Conservation (phyloP, 805 yeast species). For the Kodamaea hsintzibuensis region DNA sequence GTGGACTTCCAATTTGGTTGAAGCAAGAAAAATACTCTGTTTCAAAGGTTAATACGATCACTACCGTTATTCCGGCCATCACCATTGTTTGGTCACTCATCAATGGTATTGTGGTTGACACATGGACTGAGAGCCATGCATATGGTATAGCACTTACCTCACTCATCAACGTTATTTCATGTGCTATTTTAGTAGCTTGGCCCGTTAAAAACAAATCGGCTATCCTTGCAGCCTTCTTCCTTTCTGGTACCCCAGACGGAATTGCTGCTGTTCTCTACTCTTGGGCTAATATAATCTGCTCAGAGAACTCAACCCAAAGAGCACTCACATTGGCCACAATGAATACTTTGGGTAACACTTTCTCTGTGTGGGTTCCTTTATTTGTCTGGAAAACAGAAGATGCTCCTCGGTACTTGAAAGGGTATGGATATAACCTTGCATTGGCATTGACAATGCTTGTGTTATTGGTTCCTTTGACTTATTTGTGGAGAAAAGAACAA, state of each 20-base stretch:
- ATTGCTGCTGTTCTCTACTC: slow-evolving; percentile 27
- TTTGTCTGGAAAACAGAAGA: slow-evolving; percentile 27
- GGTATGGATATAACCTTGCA: slow-evolving; percentile 23
- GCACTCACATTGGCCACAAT: slow-evolving; percentile 24
- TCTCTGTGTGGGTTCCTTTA: slow-evolving; percentile 23
- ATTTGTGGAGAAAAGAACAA: slow-evolving; percentile 16
- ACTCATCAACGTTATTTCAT: slow-evolving; percentile 20
- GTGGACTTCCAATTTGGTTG: slow-evolving; percentile 21
- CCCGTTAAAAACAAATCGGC: slow-evolving; percentile 19
- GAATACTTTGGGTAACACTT: slow-evolving; percentile 25
- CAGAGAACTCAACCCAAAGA: slow-evolving; percentile 21
- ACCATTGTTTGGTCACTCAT: slow-evolving; percentile 24
- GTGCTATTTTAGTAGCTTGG: slow-evolving; percentile 25
- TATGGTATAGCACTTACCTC: slow-evolving; percentile 19
- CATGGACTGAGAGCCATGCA: slow-evolving; percentile 25
- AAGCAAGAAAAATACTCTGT: slow-evolving; percentile 36
- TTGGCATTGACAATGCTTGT: slow-evolving; percentile 14
- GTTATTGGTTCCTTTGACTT: slow-evolving; percentile 24
- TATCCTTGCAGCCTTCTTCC: slow-evolving; percentile 26
- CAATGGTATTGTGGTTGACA: slow-evolving; percentile 28
- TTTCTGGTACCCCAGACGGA: slow-evolving; percentile 25
- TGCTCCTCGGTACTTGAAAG: slow-evolving; percentile 26
- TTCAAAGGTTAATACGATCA: slow-evolving; percentile 48
- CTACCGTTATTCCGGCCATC: slow-evolving; percentile 59
- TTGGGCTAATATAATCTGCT: slow-evolving; percentile 26